Evolutionary conservation across 164 flowering plant genomes (phyloP).

Genomic region (Vitis labrusca): DNA sequence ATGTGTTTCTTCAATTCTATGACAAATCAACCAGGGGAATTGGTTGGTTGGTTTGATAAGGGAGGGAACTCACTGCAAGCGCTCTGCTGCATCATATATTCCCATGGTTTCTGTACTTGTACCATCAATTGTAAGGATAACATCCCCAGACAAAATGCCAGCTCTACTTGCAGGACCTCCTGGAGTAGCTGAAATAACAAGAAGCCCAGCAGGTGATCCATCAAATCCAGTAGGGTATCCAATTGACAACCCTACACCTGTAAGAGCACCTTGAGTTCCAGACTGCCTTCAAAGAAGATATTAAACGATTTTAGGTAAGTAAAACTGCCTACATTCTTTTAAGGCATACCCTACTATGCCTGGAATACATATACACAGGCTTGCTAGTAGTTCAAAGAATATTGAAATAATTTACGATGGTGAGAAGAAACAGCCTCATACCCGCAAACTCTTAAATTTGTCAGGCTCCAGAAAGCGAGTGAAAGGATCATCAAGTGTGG

Average conservation of each 20-base stretch:
- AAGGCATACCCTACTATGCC: background rate
- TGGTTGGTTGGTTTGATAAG: no score
- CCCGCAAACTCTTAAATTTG: constrained; percentile 84
- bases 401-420: background rate
- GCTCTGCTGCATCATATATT: constrained; percentile 94
- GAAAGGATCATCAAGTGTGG: constrained; percentile 91
- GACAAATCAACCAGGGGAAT: no score
- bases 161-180: constrained; percentile 95
- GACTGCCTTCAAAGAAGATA: constrained; percentile 89
- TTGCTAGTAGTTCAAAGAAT: background rate
- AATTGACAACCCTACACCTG: constrained; percentile 94
- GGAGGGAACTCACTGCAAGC: constrained; percentile 68
- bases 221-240: constrained; percentile 67
- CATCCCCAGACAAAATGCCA: constrained; percentile 80
- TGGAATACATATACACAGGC: background rate
- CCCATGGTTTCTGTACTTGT: constrained; percentile 75
- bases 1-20: no score
- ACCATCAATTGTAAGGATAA: constrained; percentile 74
- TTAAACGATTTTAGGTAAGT: constrained; percentile 15
- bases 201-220: constrained; percentile 63
- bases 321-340: background rate
- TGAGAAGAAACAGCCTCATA: constrained; percentile 35
- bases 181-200: constrained; percentile 87
- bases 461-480: constrained; percentile 95
- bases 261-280: constrained; percentile 93